Base-by-base conservation (phyloP, 2,329 filamentous ascomycete species). In the Curvularia sp. region DNA sequence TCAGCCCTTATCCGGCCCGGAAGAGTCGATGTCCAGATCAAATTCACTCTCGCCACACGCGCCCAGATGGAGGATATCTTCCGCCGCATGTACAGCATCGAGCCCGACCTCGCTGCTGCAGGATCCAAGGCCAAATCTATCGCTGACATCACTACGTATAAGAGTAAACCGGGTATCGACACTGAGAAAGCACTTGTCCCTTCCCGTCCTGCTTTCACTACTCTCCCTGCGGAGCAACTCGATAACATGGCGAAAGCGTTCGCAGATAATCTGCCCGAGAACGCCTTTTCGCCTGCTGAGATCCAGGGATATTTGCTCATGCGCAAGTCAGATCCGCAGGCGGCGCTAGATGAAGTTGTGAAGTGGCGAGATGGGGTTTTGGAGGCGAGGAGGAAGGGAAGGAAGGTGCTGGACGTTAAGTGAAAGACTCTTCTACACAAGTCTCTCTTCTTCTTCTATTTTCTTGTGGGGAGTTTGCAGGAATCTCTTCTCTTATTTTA, bases 1-100 rank as follows among this genome's bases (percentile, higher is more conserved):
- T 83, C 84, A 61, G 86, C 86, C 0, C 79, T 89, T 18, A 86
- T 88, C 61, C 85, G 86, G 0, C 86, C 86, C 0, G 86, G 86
- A 1, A 83, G 86, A 5, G 81, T 89, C 6, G 86, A 89, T 68
- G 84, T 62, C 4, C 65, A 71, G n/a, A 54, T 72, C 4, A 53
- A 53, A 35, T 71, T 71, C 48, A 56, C 47, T 38, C 59, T 68
- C 5, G 68, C 67, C 0, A 54, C 66, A 0, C 54, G 47, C 10
- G 31, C 43, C 0, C 61, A 63, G 28, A 56, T 63, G 2, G 39
- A 43, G 2, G 58, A 61, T 0, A 64, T 72, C 4, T 72, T 67
- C 55, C 33, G 53, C 3, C 61, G 65, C 20, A 71, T 71, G 63
- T 72, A 68, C 44, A 46, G 55, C 5, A 10, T 46, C 3, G 62